phyloP scores from a whole-genome alignment of 805 yeast species.

The Kuraishia ogatae region DNA sequence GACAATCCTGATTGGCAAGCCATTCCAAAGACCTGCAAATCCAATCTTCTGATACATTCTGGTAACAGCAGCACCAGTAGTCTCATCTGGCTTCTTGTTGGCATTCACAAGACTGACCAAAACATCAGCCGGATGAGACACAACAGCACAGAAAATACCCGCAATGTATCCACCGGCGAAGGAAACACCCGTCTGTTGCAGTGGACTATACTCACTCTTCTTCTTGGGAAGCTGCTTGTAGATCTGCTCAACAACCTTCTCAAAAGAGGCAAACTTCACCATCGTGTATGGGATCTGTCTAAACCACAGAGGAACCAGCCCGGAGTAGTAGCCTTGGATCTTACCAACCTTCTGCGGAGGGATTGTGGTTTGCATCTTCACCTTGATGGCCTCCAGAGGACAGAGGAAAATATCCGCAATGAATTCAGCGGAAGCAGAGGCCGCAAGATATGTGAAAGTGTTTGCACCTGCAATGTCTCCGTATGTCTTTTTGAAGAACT shows the following conservation, averaged over 20 bases:
- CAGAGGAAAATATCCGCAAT: conserved; percentile 85
- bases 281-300: conserved; percentile 98
- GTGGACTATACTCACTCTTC: conserved; percentile 57
- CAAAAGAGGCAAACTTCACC: conserved; percentile 95
- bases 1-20: conserved; percentile 85
- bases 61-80: conserved; percentile 53
- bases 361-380: conserved; percentile 84
- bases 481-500: conserved; percentile 77
- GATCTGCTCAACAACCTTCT: conserved; percentile 77
- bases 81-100: conserved; percentile 56
- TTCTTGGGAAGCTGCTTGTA: conserved; percentile 65
- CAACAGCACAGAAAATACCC: conserved; percentile 92
- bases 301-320: conserved; percentile 87
- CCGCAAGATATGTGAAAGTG: conserved; percentile 68
- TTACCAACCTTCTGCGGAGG: conserved; percentile 73
- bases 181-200: conserved; percentile 89
- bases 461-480: conserved; percentile 59
- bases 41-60: conserved; percentile 83
- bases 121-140: conserved; percentile 98
- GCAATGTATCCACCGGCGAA: conserved; percentile 96
- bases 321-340: conserved; percentile 76
- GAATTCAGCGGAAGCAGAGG: conserved; percentile 92
- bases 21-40: conserved; percentile 89
- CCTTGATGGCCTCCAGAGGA: conserved; percentile 94
- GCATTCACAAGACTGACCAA: conserved; percentile 91